These are phyloP conservation scores for Yarrowia sp. DNA, from an alignment of 805 yeast genomes.

Conservation along the genomic window DNA sequence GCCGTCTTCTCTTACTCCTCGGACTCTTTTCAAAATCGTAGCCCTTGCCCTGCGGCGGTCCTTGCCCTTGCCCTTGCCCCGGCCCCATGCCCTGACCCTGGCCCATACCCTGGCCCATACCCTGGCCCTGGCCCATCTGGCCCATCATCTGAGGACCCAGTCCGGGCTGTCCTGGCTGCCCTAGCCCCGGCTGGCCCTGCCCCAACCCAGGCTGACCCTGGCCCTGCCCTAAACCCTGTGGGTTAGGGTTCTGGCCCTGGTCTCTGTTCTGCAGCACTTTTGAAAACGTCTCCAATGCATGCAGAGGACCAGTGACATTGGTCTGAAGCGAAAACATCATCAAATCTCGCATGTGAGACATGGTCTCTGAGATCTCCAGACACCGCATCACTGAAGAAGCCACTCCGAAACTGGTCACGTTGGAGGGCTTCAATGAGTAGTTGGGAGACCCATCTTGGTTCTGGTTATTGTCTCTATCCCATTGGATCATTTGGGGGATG, in stretches of 20 bases:
- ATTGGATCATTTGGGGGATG: constrained; percentile 25
- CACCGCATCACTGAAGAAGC: constrained; percentile 65
- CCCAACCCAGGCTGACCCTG: not conserved
- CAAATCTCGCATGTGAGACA: constrained; percentile 66
- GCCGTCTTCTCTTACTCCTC: not conserved
- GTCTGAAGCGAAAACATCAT: constrained; percentile 52
- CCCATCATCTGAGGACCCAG: not conserved
- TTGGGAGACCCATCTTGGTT: not conserved
- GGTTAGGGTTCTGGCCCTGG: not conserved
- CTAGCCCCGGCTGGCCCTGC: not conserved
- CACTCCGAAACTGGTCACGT: constrained; percentile 57
- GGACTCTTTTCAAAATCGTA: constrained; percentile 22
- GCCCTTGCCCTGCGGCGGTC: not conserved
- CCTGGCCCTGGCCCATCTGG: constrained; percentile 17
- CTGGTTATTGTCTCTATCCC: not conserved
- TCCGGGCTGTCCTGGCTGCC: not conserved
- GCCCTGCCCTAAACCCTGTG: not conserved
- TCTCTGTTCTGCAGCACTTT: constrained; percentile 38
- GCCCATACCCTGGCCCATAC: not conserved
- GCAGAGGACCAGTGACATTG: constrained; percentile 33
- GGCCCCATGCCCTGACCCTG: not conserved
- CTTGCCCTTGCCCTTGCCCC: not conserved
- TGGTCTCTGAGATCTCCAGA: constrained; percentile 73
- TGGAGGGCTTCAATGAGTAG: constrained; percentile 24
- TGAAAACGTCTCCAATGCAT: constrained; percentile 36